Percentiles rank a stretch among this genome's conserved stretches.
These are phyloP conservation scores for Begonia peltatifolia DNA, from an alignment of 306 rosid genomes.

Conservation along the genomic window DNA sequence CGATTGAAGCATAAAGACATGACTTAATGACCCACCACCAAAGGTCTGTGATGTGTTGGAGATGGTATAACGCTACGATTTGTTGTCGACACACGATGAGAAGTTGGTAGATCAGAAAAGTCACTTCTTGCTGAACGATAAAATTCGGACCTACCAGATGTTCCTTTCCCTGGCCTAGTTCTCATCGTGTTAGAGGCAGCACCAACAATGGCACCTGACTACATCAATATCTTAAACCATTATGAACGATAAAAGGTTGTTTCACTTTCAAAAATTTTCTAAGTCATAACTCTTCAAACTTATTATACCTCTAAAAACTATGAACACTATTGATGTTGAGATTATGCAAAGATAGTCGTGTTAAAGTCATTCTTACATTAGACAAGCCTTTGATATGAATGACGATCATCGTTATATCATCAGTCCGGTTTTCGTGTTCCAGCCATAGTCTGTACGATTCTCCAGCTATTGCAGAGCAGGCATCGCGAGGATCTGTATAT, in stretches of 20 bases:
- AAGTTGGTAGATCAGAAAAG: constrained; percentile 38
- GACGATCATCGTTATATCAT: constrained; percentile 84
- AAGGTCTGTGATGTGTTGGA: constrained; percentile 21
- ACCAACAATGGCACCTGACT: constrained; percentile 29
- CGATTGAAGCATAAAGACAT: too few species aligned
- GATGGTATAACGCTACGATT: constrained; percentile 53
- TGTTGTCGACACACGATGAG: constrained; percentile 41
- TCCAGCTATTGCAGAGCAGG: constrained; percentile 95
- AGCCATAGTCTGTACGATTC: constrained; percentile 89
- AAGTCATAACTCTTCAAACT: not conserved
- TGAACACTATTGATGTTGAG: not conserved
- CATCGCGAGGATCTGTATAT: constrained; percentile 90
- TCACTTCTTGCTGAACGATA: constrained; percentile 39
- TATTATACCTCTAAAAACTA: not conserved
- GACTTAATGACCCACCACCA: constrained; percentile 18
- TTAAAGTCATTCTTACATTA: constrained; percentile 41
- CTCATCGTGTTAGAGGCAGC: constrained; percentile 21
- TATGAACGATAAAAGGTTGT: not conserved
- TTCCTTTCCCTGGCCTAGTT: constrained; percentile 32
- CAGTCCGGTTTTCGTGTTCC: constrained; percentile 82
- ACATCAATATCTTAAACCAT: constrained; percentile 8
- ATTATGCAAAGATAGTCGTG: constrained; percentile 2
- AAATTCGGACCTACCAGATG: constrained; percentile 38
- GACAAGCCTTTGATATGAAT: constrained; percentile 79
- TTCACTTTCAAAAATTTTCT: too few species aligned